Evolutionary conservation across 768 basidiomycete species (phyloP), one percentile per base, ranked within the genome.

Genomic region (Crucibulum laeve): DNA sequence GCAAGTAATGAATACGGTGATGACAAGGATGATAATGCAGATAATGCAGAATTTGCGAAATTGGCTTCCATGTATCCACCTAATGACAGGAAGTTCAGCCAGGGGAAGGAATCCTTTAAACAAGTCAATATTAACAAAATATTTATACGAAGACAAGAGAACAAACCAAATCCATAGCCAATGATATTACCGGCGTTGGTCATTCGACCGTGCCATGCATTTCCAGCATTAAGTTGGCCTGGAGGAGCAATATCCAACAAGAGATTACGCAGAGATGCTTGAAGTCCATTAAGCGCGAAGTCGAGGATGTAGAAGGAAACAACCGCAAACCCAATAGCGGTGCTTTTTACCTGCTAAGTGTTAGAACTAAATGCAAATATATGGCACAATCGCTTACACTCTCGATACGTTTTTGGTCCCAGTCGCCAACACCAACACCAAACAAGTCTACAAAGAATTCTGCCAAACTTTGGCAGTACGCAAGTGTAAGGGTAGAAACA

Each of bases 121-220:
- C 21, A 22, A 7, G 7, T 8, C 15, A 25, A 28, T 4, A 22
- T 42, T 11, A 24, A 35, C 59, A 13, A 62, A 45, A 46, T 5
- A 25, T 25, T 26, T 13, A 4, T 13, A 24, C 24, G 37, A 25
- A 18, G 36, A n/a, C 11, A 34, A 24, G 18, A 38, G 38, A 19
- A 51, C 77, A 45, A 56, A 87, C 91, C 93, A 58, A 95, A 87
- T 1, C 89, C 89, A 66, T 84, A 97, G 6, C 96, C 96, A 50
- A 97, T 61, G 38, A 98, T 95, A 58, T 96, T 98, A 17, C 93
- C 96, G n/a, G 92, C 82, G 58, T 98, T 92, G 34, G 82, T 86
- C 88, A 97, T 96, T 48, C 91, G 75, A 36, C 94, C 88, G 49
- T 97, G 93, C 93, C 95, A 99, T 25, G 96, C 96, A 66, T 98